Conservation (phyloP, 177 flowering plant species). For the Vitis hybrid region DNA sequence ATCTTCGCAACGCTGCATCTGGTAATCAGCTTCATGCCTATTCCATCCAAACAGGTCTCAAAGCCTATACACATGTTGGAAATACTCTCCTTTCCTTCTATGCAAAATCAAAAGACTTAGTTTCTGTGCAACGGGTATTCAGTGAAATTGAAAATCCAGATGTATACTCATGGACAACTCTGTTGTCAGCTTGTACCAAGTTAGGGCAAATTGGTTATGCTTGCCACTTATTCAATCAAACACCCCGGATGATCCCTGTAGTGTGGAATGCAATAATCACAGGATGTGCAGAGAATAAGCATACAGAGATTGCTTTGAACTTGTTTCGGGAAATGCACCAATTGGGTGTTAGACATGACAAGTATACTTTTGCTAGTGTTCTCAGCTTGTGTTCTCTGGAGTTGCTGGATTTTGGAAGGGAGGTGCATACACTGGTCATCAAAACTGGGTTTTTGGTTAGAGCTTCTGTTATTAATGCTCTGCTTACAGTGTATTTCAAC, state of each 20-base stretch:
- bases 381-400: slow-evolving; percentile 43
- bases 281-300: slow-evolving; percentile 45
- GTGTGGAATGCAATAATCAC: slow-evolving; percentile 63
- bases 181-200: slow-evolving; percentile 49
- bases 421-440: slow-evolving; percentile 47
- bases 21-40: slow-evolving; percentile 59
- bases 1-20: slow-evolving; percentile 22
- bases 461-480: slow-evolving; percentile 57
- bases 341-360: slow-evolving; percentile 45
- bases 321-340: slow-evolving; percentile 45
- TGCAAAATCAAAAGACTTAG: slow-evolving; percentile 36
- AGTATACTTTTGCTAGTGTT: slow-evolving; percentile 53
- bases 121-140: slow-evolving; percentile 42
- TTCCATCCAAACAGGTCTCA: slow-evolving; percentile 38
- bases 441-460: slow-evolving; percentile 44
- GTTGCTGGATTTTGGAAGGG: slow-evolving; percentile 41
- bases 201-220: slow-evolving; percentile 43
- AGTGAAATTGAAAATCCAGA: slow-evolving; percentile 54
- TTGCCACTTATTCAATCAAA: slow-evolving; percentile 35
- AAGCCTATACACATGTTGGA: slow-evolving; percentile 38
- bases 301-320: slow-evolving; percentile 28
- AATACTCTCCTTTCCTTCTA: slow-evolving; percentile 62
- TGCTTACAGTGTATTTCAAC: slow-evolving; percentile 60
- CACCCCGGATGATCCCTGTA: slow-evolving; percentile 33
- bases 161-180: slow-evolving; percentile 61